Conservation (phyloP, 140 eudicot species). For the Erigeron philadelphicus region DNA sequence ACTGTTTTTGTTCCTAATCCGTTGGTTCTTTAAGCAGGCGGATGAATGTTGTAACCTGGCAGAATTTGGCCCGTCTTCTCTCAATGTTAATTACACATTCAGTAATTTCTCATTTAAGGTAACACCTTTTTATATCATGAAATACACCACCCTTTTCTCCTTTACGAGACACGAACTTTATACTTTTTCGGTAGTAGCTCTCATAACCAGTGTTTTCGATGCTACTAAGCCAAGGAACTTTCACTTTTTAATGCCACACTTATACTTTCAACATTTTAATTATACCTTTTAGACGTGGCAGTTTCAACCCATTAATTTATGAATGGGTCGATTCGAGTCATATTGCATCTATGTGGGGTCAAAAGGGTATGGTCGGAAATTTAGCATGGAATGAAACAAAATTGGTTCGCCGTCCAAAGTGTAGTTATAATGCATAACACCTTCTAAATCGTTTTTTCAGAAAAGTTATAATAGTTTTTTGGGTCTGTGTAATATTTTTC, state of each 20-base stretch:
- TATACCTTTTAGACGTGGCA: neutral
- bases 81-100: slow-evolving; percentile 64
- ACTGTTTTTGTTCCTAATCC: slow-evolving; percentile 1
- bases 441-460: neutral
- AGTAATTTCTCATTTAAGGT: slow-evolving; percentile 98
- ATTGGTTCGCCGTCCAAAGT: neutral
- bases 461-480: neutral
- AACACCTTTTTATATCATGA: neutral
- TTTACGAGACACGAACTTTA: no score
- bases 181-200: slow-evolving; percentile 8
- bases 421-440: neutral
- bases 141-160: neutral
- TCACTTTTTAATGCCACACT: no score
- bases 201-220: neutral
- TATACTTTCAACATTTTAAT: neutral
- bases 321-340: neutral
- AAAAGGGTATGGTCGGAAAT: neutral
- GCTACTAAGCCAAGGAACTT: slow-evolving; percentile 7
- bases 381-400: no score
- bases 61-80: slow-evolving; percentile 58
- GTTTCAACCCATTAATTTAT: neutral
- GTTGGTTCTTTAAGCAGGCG: slow-evolving; percentile 45
- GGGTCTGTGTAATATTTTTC: no score
- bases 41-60: slow-evolving; percentile 87
- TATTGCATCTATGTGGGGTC: neutral